phyloP scores from a whole-genome alignment of 1,284 basidiomycete genomes.

The Boletus sp. region DNA sequence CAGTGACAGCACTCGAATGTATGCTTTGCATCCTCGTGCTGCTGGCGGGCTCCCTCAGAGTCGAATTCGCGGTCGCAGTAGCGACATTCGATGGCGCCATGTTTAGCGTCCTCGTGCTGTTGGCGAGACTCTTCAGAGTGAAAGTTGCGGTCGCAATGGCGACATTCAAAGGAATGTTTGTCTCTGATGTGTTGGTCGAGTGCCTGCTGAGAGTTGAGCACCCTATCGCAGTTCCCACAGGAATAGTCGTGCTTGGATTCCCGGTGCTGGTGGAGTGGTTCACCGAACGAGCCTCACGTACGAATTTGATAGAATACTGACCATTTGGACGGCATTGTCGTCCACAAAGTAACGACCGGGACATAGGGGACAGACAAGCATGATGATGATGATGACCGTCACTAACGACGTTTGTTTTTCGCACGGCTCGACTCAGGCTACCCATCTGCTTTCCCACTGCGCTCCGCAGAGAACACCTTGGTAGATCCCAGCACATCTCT shows the following conservation, averaged over 20 bases:
- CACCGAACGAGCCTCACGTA: conserved; percentile 3
- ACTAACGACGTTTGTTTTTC: not conserved
- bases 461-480: too few species aligned
- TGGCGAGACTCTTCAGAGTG: conserved; percentile 13
- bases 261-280: conserved; percentile 21
- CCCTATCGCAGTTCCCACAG: conserved; percentile 22
- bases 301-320: conserved; percentile 13
- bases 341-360: conserved; percentile 22
- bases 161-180: conserved; percentile 26
- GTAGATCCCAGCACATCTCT: not conserved
- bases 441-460: too few species aligned
- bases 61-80: conserved; percentile 20
- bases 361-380: conserved; percentile 27
- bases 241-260: conserved; percentile 15
- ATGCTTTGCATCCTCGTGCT: too few species aligned
- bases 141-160: conserved; percentile 25
- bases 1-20: conserved; percentile 18
- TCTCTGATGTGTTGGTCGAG: conserved; percentile 20
- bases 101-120: conserved; percentile 20
- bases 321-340: conserved; percentile 16
- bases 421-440: conserved; percentile 13
- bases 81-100: conserved; percentile 23
- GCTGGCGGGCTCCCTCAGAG: too few species aligned
- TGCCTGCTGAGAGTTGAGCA: conserved; percentile 5
- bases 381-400: conserved; percentile 9